Evolutionary conservation across 768 basidiomycete species (phyloP), one percentile per base, ranked within the genome.

Genomic region (Pulveroboletus sp.): DNA sequence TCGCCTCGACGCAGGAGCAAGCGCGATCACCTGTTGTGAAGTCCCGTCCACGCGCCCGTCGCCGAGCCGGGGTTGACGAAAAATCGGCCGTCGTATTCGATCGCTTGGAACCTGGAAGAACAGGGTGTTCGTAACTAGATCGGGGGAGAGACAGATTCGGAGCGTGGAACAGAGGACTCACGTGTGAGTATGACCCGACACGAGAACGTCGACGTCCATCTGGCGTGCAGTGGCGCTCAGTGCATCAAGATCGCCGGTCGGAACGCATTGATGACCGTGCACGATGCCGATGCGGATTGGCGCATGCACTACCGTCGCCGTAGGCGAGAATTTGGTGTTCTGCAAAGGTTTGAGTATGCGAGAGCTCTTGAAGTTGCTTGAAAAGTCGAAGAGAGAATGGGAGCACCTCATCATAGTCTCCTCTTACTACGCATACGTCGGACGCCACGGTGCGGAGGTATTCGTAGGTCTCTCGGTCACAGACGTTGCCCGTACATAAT

Each of bases 61-160:
- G 92, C 95, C 4, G 88, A 89, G 1, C 95, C 95, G 3, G 94
- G 95, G 64, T 97, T 96, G 37, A 97, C 80, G 63, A 97, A 98
- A 76, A 98, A 99, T 48, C 86, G 81, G 49, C 83, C 81, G 54
- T 93, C 92, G 61, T 86, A 85, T 64, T 95, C 94, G 51, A 92
- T 83, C 20, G 94, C 93, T 69, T 96, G 92, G 71, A 98, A 97
- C 24, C 91, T 94, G 58, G 17, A 8, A 3, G 16, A 8, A 5
- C n/a, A n/a, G 4, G 19, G 24, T 19, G 35, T 30, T 19, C 16
- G 19, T 26, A 14, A 31, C 27, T 6, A 6, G 27, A 29, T 12
- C 9, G 30, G 32, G 23, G n/a, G 13, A 27, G 24, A 5, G 30
- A 34, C 24, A 54, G 19, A n/a, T 13, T 16, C 39, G 19, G 14